A percentile compares a stretch with the other conserved stretches of the same genome.
These are phyloP conservation scores for Coemansia sp. DNA, from an alignment of 192 early-diverging fungal species.

Conservation along the genomic window DNA sequence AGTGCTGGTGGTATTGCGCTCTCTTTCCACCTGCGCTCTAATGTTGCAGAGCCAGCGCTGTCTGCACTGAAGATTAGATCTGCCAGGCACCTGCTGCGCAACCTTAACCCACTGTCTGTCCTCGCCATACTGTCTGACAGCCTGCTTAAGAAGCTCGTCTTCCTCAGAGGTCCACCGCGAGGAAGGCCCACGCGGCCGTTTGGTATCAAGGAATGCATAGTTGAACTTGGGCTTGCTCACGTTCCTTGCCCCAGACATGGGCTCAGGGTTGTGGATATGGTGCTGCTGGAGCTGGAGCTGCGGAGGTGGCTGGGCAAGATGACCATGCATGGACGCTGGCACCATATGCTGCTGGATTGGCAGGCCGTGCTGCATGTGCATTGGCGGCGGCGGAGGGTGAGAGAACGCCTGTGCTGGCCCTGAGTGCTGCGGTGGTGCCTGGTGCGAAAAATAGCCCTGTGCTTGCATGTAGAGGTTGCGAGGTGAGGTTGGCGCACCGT, in stretches of 20 bases:
- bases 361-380: slow-evolving; percentile 5
- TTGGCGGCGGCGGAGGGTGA: slow-evolving; percentile 3
- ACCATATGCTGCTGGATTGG: slow-evolving; percentile 10
- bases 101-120: slow-evolving; percentile 57
- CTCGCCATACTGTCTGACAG: slow-evolving; percentile 49
- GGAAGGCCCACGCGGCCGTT: slow-evolving; percentile 49
- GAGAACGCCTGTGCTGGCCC: neutral
- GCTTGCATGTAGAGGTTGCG: slow-evolving; percentile 26
- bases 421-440: slow-evolving; percentile 5
- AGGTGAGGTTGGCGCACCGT: slow-evolving; percentile 20
- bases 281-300: slow-evolving; percentile 12
- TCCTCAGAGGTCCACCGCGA: slow-evolving; percentile 46
- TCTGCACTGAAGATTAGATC: slow-evolving; percentile 52
- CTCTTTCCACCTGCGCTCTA: slow-evolving; percentile 50
- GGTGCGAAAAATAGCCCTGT: slow-evolving; percentile 33
- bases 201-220: slow-evolving; percentile 50
- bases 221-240: slow-evolving; percentile 55
- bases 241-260: slow-evolving; percentile 16
- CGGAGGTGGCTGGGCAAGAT: slow-evolving; percentile 12
- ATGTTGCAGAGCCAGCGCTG: slow-evolving; percentile 58
- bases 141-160: slow-evolving; percentile 42
- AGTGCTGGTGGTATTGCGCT: slow-evolving; percentile 16
- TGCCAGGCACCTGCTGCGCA: slow-evolving; percentile 48
- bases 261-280: slow-evolving; percentile 7
- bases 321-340: slow-evolving; percentile 5